Evolutionary conservation across 164 flowering plant species (phyloP), one percentile per base, ranked within the genome.

Genomic region (Saururus chinensis): DNA sequence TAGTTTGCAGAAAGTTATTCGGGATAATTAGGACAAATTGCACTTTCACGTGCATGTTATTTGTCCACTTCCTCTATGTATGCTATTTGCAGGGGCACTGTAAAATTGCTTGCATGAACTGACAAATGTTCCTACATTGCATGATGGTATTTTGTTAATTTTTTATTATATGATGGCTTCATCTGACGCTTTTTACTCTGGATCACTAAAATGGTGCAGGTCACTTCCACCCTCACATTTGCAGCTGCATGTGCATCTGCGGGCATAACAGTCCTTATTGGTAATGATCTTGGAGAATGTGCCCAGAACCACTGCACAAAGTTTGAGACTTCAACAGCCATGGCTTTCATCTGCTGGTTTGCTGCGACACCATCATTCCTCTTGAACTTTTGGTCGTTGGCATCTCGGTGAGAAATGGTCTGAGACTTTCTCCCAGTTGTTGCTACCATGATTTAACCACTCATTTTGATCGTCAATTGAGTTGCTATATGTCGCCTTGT

Each of bases 281-380:
- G 81, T 54, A 86, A 81, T 63, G 97, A 88, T 73, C 79, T 84
- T 16, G 57, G 79, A n/a, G 72, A 62, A 64, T 90, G 93, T 68
- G 67, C 70, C 4, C 19, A 62, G 51, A 86, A 86, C 74, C 86
- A 83, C 65, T 88, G 95, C 69, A 59, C 71, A 7, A 74, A 73
- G 66, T 86, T 90, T 69, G 85, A 83, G 74, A 73, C 88, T 17
- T 88, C 97, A 22, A 88, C 91, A 7, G 88, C 93, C 4, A 81
- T 88, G 91, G 95, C 97, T 51, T 90, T 86, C 61, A 73, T 90
- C 48, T 82, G 95, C 65, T 88, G 97, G 93, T 83, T 90, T 64
- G 70, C 83, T 3, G 79, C 68, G 10, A 80, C 81, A 13, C 89
- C 92, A 19, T 88, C 95, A 13, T 90, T 84, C 73, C 67, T 90